These are phyloP conservation scores for Plasmodium adleri DNA, from an alignment of 169 alveolate species.

Conservation along the genomic window DNA sequence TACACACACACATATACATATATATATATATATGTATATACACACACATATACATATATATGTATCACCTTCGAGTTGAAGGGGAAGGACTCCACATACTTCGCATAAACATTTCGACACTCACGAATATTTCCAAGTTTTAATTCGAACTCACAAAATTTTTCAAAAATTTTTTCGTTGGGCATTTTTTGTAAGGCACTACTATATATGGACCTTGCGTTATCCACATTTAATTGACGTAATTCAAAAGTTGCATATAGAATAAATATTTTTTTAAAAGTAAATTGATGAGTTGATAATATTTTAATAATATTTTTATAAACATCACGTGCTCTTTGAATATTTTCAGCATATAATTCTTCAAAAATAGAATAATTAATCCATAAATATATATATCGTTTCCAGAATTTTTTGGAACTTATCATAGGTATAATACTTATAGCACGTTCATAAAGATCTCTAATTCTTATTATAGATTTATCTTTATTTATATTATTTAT, in stretches of 20 bases:
- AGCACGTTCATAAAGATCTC: conserved; percentile 96
- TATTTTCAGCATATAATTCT: conserved; percentile 90
- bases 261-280: conserved; percentile 94
- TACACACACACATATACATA: too few relatives aligned
- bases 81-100: conserved; percentile 93
- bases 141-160: conserved; percentile 95
- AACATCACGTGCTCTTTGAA: conserved; percentile 90
- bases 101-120: conserved; percentile 93
- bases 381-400: conserved; percentile 96
- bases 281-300: conserved; percentile 91
- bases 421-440: conserved; percentile 94
- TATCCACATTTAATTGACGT: conserved; percentile 86
- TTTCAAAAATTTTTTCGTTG: conserved; percentile 91
- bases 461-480: conserved; percentile 81
- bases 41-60: too few relatives aligned
- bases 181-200: conserved; percentile 95
- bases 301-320: conserved; percentile 91
- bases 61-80: conserved; percentile 84
- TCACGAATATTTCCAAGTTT: conserved; percentile 95
- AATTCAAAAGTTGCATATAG: conserved; percentile 92
- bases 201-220: conserved; percentile 94
- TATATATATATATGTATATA: too few relatives aligned
- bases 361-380: conserved; percentile 95
- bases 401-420: conserved; percentile 93
- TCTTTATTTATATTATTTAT: conserved; percentile 67